Evolutionary conservation across 805 yeast genomes (phyloP).

Genomic region (Wickerhamiella sorbophila): DNA sequence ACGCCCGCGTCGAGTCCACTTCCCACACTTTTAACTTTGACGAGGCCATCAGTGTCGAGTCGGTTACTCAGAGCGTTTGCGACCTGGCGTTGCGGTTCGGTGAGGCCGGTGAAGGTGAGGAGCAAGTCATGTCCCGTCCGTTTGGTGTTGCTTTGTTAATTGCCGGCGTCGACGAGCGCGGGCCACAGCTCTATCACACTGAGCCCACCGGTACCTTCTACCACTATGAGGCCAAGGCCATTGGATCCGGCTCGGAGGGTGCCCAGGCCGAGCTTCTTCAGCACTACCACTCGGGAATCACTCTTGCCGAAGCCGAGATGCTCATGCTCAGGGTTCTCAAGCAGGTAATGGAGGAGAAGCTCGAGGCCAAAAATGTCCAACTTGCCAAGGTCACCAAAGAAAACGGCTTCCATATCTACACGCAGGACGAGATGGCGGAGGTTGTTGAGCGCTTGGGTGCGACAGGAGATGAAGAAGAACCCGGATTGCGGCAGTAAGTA

Average conservation of each 20-base stretch:
- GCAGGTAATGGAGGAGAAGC: constrained; percentile 98
- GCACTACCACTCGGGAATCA: constrained; percentile 79
- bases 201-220: constrained; percentile 98
- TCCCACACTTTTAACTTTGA: constrained; percentile 83
- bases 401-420: constrained; percentile 73
- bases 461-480: constrained; percentile 30
- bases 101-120: constrained; percentile 84
- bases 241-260: constrained; percentile 97
- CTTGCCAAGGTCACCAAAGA: constrained; percentile 82
- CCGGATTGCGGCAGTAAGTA: too few relatives aligned
- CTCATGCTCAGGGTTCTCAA: constrained; percentile 77
- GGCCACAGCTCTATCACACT: constrained; percentile 93
- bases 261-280: constrained; percentile 96
- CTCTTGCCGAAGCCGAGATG: constrained; percentile 84
- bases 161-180: constrained; percentile 92
- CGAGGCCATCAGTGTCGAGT: constrained; percentile 83
- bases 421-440: constrained; percentile 66
- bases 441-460: constrained; percentile 58
- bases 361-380: constrained; percentile 91
- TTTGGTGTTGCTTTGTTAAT: constrained; percentile 94
- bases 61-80: constrained; percentile 91
- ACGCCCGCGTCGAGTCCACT: constrained; percentile 73
- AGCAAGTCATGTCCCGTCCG: constrained; percentile 92
- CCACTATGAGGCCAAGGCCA: constrained; percentile 95
- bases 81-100: constrained; percentile 94